Conservation (phyloP, 306 rosid species). For the Rosa rugosa region DNA sequence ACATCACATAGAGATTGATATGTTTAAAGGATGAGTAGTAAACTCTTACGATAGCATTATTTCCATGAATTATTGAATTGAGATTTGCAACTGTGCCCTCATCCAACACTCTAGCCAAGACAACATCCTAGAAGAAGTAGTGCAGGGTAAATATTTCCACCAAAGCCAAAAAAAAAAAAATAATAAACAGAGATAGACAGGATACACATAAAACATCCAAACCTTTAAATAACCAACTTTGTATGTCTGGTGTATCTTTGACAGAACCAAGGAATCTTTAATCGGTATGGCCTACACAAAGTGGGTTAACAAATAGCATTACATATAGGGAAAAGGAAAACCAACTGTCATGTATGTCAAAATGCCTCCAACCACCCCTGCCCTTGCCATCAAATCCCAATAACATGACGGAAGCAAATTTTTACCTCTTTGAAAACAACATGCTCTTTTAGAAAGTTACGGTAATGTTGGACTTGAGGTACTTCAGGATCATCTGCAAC, state of each 20-base stretch:
- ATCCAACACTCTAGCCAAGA: slow-evolving; percentile 84
- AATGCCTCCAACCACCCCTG: slow-evolving; percentile 14
- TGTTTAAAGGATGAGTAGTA: slow-evolving; percentile 10
- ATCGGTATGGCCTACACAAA: slow-evolving; percentile 82
- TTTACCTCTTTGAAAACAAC: slow-evolving; percentile 94
- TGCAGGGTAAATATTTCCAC: slow-evolving; percentile 32
- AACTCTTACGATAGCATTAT: slow-evolving; percentile 77
- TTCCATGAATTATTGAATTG: slow-evolving; percentile 80
- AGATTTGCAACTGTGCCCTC: slow-evolving; percentile 81
- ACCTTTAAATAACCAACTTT: slow-evolving; percentile 95
- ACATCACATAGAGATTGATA: slow-evolving; percentile 10
- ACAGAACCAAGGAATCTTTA: slow-evolving; percentile 68
- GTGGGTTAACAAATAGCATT: slow-evolving; percentile 13
- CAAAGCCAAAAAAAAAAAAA: slow-evolving; percentile 5
- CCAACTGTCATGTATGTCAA: not conserved
- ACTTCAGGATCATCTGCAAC: slow-evolving; percentile 88
- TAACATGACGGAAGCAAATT: slow-evolving; percentile 13
- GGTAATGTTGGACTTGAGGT: slow-evolving; percentile 64
- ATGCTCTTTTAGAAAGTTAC: slow-evolving; percentile 79
- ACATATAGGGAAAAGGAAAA: not conserved
- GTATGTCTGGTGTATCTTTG: slow-evolving; percentile 96
- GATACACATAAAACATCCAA: slow-evolving; percentile 20
- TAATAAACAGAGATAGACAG: not conserved
- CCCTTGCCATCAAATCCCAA: slow-evolving; percentile 6
- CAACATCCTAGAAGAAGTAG: slow-evolving; percentile 70